These are phyloP conservation scores for Sarocladium brachiariae DNA, from an alignment of 2,329 filamentous ascomycete species.

Conservation along the genomic window DNA sequence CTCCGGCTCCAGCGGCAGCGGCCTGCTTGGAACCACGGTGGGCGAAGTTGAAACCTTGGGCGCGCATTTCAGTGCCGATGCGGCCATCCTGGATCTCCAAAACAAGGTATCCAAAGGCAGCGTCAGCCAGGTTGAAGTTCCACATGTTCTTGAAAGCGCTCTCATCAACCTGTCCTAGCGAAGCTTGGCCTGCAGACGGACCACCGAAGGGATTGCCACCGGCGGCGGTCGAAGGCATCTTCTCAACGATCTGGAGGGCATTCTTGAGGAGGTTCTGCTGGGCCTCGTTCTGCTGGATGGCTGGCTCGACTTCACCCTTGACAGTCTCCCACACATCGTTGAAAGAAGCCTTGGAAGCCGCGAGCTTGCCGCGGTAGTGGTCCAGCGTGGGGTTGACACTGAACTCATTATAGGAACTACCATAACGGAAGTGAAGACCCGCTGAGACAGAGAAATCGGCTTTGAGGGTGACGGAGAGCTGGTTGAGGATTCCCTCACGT, in stretches of 20 bases:
- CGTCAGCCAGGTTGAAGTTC: slow-evolving; percentile 98
- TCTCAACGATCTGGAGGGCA: slow-evolving; percentile 87
- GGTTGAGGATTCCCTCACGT: slow-evolving; percentile 92
- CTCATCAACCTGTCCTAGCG: slow-evolving; percentile 88
- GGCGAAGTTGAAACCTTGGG: slow-evolving; percentile 98
- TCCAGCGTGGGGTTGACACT: slow-evolving; percentile 97
- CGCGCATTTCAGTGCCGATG: slow-evolving; percentile 97
- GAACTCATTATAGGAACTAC: slow-evolving; percentile 99
- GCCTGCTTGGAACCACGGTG: slow-evolving; percentile 81
- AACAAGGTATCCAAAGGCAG: slow-evolving; percentile 92
- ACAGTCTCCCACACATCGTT: slow-evolving; percentile 99
- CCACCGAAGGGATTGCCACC: slow-evolving; percentile 96
- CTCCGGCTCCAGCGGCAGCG: slow-evolving; percentile 25
- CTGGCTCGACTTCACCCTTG: slow-evolving; percentile 89
- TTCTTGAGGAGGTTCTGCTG: slow-evolving; percentile 90
- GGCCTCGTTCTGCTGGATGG: slow-evolving; percentile 86
- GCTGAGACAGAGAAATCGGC: slow-evolving; percentile 98
- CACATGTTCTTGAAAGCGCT: slow-evolving; percentile 99
- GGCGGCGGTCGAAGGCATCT: slow-evolving; percentile 93
- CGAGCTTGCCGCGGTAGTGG: slow-evolving; percentile 96
- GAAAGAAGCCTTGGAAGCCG: slow-evolving; percentile 96
- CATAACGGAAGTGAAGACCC: slow-evolving; percentile 95
- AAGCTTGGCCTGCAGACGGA: slow-evolving; percentile 62
- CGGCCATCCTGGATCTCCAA: slow-evolving; percentile 91
- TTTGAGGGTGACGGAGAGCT: slow-evolving; percentile 94